Evolutionary conservation across 2,329 filamentous ascomycete species (phyloP), one percentile per base, ranked within the genome.

Genomic region (Aspergillus puulaauensis): DNA sequence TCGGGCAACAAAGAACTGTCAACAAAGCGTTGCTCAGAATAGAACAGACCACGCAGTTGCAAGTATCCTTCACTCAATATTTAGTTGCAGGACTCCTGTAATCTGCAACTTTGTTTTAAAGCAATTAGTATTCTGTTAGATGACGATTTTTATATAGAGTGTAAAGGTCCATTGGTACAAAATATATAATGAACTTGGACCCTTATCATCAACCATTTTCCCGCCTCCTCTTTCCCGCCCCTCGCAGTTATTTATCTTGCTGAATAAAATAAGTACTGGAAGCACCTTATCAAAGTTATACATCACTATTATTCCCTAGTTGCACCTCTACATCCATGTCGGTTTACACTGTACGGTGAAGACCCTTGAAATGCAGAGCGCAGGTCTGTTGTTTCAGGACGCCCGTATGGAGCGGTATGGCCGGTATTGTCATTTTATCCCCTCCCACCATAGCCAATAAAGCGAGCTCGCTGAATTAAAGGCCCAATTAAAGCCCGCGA

Each of bases 1-100:
- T 52, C 33, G 15, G 46, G 51, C 50, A 45, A 57, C 52, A 54
- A 54, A 54, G 44, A 48, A 15, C 24, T n/a, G 2, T 41, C 49
- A 24, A 54, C 44, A 48, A 48, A 54, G 52, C n/a, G 17, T 52
- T 52, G 39, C 27, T 46, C 8, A 21, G 24, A 23, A 53, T 37
- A 23, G 40, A 8, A 27, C 12, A 24, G 27, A 23, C 2, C 44
- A 11, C 9, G 9, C 11, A 46, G 19, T 9, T 8, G 17, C 21
- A 8, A 48, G 27, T 35, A 48, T 5, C 17, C 17, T 17, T 23
- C 12, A 23, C n/a, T 21, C 6, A 15, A 7, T 47, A 27, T 23
- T 44, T 3, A 44, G n/a, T 23, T 44, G 19, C 41, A 21, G 41
- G 24, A 23, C 2, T 43, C 4, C 40, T 17, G 21, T 47, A 6